phyloP scores from a whole-genome alignment of 2,329 filamentous ascomycete genomes.

The Apiospora arundinis region DNA sequence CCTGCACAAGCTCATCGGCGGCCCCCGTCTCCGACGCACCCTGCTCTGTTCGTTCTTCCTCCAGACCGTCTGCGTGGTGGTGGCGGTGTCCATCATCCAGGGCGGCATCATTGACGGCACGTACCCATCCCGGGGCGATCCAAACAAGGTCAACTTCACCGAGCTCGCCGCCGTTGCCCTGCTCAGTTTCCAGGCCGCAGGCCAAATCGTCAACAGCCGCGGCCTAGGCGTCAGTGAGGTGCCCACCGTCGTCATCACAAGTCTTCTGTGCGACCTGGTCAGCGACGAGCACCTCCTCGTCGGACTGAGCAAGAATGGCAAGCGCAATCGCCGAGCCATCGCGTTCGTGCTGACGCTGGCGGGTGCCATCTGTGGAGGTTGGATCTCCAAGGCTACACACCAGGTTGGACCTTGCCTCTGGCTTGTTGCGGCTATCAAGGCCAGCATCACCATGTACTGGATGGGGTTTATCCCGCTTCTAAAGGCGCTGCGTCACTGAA shows the following conservation, averaged over 20 bases:
- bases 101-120: conserved; percentile 37
- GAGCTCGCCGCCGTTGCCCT: conserved; percentile 47
- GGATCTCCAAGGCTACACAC: conserved; percentile 50
- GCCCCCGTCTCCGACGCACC: conserved; percentile 36
- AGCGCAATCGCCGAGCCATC: conserved; percentile 54
- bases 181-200: conserved; percentile 61
- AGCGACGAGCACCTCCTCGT: conserved; percentile 57
- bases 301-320: conserved; percentile 49
- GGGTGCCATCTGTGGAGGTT: conserved; percentile 55
- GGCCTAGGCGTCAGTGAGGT: conserved; percentile 60
- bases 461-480: conserved; percentile 27
- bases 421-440: conserved; percentile 53
- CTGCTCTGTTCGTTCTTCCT: conserved; percentile 36
- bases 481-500: not conserved
- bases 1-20: conserved; percentile 39
- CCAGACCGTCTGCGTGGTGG: conserved; percentile 36
- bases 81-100: conserved; percentile 38
- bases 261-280: conserved; percentile 59
- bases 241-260: conserved; percentile 62
- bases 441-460: conserved; percentile 44
- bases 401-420: conserved; percentile 52
- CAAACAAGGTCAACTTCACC: conserved; percentile 34
- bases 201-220: conserved; percentile 60
- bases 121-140: conserved; percentile 36
- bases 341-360: conserved; percentile 48